phyloP scores from a whole-genome alignment of 1,139 yeast genomes.

The Wickerhamiella pararugosa region DNA sequence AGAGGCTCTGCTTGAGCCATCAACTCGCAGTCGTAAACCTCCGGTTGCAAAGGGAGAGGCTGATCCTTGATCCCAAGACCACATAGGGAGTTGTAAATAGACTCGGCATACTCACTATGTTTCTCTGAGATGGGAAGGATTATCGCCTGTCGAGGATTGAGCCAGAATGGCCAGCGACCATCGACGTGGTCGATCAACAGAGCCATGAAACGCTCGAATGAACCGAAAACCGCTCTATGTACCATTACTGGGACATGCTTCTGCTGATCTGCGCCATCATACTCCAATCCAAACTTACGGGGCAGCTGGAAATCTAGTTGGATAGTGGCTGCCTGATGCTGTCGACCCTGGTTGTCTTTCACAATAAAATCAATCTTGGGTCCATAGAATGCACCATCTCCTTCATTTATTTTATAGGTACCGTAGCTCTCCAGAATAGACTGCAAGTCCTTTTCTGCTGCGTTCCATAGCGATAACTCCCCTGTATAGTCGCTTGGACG shows the following conservation, averaged over 20 bases:
- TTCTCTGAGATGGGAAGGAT: conserved; percentile 62
- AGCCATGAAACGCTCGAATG: conserved; percentile 84
- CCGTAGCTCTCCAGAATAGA: conserved; percentile 55
- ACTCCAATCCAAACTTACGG: conserved; percentile 59
- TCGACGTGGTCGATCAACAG: conserved; percentile 76
- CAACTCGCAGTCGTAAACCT: conserved; percentile 59
- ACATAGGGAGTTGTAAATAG: conserved; percentile 31
- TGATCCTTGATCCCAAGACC: conserved; percentile 26
- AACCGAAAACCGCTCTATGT: conserved; percentile 91
- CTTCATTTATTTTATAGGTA: conserved; percentile 73
- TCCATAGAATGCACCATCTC: conserved; percentile 98
- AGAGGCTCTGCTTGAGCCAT: conserved; percentile 65
- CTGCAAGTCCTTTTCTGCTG: conserved; percentile 62
- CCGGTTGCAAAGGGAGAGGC: conserved; percentile 31
- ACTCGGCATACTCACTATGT: conserved; percentile 41
- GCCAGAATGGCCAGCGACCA: conserved; percentile 98
- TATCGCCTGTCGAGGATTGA: conserved; percentile 85
- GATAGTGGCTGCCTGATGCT: conserved; percentile 91
- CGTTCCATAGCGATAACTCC: conserved; percentile 71
- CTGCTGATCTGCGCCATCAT: conserved; percentile 25
- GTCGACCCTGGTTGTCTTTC: conserved; percentile 66
- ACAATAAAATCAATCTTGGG: conserved; percentile 80
- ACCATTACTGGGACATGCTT: conserved; percentile 68
- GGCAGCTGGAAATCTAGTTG: conserved; percentile 95
- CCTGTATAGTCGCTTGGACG: conserved; percentile 91